These are phyloP conservation scores for Saturnispora hagleri DNA, from an alignment of 805 yeast genomes.

Conservation along the genomic window DNA sequence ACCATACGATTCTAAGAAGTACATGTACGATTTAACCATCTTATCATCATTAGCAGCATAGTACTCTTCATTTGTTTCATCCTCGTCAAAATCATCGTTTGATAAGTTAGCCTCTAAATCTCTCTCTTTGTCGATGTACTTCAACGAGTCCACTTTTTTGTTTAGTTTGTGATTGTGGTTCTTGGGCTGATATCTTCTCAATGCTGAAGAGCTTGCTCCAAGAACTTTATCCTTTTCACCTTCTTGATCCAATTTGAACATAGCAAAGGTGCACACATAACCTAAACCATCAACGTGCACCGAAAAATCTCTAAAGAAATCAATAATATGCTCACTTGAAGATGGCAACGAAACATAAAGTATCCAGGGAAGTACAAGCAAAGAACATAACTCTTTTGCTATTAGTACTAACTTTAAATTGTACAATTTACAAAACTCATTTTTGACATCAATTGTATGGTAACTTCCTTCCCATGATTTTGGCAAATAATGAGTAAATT, in stretches of 20 bases:
- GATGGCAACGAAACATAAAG: slow-evolving; percentile 76
- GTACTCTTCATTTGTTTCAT: slow-evolving; percentile 29
- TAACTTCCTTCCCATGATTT: slow-evolving; percentile 75
- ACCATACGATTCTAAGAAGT: slow-evolving; percentile 80
- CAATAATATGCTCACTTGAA: slow-evolving; percentile 67
- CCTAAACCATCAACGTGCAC: slow-evolving; percentile 93
- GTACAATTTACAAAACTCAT: slow-evolving; percentile 72
- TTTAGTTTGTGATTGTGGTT: slow-evolving; percentile 17
- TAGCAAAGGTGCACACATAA: slow-evolving; percentile 87
- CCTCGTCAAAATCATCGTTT: slow-evolving; percentile 19
- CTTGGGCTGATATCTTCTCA: slow-evolving; percentile 6
- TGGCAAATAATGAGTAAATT: slow-evolving; percentile 87
- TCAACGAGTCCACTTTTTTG: slow-evolving; percentile 15
- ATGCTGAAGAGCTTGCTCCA: neutral
- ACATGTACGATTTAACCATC: slow-evolving; percentile 85
- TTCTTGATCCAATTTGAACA: slow-evolving; percentile 70
- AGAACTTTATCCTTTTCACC: slow-evolving; percentile 24
- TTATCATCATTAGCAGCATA: slow-evolving; percentile 61
- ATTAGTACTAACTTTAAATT: slow-evolving; percentile 64
- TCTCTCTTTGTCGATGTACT: slow-evolving; percentile 8
- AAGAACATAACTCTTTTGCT: slow-evolving; percentile 69
- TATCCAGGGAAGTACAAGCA: slow-evolving; percentile 81
- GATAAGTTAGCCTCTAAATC: slow-evolving; percentile 10
- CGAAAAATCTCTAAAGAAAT: slow-evolving; percentile 83
- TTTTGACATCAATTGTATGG: slow-evolving; percentile 78